Conservation (phyloP, 2,329 filamentous ascomycete genomes). For the Aspergillus quadricinctus region DNA sequence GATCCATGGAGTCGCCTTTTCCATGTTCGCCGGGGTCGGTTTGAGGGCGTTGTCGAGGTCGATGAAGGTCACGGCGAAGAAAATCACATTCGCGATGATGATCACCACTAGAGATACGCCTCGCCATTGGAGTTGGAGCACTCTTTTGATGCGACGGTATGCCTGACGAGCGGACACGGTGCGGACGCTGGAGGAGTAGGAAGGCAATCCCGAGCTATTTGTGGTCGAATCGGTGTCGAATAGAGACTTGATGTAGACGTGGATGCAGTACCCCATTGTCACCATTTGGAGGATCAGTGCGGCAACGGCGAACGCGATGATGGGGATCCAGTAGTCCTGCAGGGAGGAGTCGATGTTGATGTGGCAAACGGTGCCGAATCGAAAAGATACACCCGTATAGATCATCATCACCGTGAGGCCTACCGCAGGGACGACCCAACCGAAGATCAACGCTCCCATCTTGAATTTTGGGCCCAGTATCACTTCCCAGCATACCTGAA, state of each 20-base stretch:
- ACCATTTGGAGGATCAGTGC: conserved; percentile 76
- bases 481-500: conserved; percentile 97
- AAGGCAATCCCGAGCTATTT: conserved; percentile 65
- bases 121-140: conserved; percentile 89
- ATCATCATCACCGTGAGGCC: conserved; percentile 73
- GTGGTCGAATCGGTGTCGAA: conserved; percentile 66
- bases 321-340: conserved; percentile 83
- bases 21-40: conserved; percentile 51
- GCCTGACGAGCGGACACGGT: conserved; percentile 83
- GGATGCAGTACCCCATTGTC: conserved; percentile 88
- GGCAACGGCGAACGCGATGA: conserved; percentile 71
- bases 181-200: conserved; percentile 69
- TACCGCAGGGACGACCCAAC: conserved; percentile 77
- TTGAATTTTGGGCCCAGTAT: conserved; percentile 86
- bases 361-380: conserved; percentile 87
- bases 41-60: conserved; percentile 72
- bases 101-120: conserved; percentile 86
- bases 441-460: conserved; percentile 71
- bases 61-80: conserved; percentile 89
- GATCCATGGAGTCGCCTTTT: conserved; percentile 62
- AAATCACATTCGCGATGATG: conserved; percentile 86
- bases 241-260: conserved; percentile 84
- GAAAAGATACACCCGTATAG: conserved; percentile 87
- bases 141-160: conserved; percentile 78
- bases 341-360: conserved; percentile 86